Evolutionary conservation across 495 filamentous ascomycete genomes (phyloP), one percentile per base, ranked within the genome.

Genomic region (Lindgomyces ingoldianus): DNA sequence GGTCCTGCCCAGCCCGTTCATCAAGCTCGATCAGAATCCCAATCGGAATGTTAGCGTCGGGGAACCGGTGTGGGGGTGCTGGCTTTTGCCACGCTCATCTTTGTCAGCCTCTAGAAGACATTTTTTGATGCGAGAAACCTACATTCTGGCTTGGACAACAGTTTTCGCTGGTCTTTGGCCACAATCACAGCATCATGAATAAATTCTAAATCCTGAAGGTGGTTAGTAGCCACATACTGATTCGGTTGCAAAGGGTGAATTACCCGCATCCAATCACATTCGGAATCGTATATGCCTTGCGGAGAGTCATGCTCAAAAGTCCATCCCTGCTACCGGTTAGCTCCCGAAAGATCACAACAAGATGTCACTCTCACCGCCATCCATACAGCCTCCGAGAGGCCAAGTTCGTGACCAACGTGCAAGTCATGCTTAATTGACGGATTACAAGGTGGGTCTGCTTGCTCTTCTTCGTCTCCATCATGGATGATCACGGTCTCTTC

Each of bases 41-140:
- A 24, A 70, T 65, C 1, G 67, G 67, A 4, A 70, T 59, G 27
- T 62, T 70, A 26, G 30, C 62, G 9, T 57, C 49, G 4, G 67
- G 49, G 25, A 65, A 65, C 3, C 39, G 11, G 10, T 25, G 26
- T 21, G 54, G 54, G 10, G 66, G 55, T 33, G 14, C 36, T 12
- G 61, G 56, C 39, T 62, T 61, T 18, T 52, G 30, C 57, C 57
- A 57, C 50, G 45, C 44, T 56, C 3, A 45, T 3, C 41, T 24
- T 48, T 47, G 22, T 55, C 39, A 50, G 57, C 29, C n/a, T 16
- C 21, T 4, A n/a, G n/a, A n/a, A n/a, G n/a, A n/a, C n/a, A n/a
- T n/a, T n/a, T n/a, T n/a, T n/a, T n/a, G n/a, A n/a, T n/a, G n/a
- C n/a, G n/a, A n/a, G n/a, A n/a, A n/a, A 21, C 51, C 4, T 42